Base-by-base conservation (phyloP, 768 basidiomycete species). In the Cystobasidium onofrii region DNA sequence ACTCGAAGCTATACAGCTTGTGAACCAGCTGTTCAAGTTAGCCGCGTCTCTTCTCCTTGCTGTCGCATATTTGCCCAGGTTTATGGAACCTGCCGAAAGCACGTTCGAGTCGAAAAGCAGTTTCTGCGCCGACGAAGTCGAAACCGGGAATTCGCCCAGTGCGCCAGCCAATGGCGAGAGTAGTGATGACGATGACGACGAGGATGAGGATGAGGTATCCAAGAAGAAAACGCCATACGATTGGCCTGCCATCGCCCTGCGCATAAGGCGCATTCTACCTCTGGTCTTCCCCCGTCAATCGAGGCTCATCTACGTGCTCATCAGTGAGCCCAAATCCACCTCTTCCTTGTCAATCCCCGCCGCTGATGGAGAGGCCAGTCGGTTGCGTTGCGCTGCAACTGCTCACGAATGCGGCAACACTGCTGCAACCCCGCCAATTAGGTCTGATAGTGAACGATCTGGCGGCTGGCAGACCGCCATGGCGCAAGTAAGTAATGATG, bases 351-450 rank as follows among this genome's bases (percentile, higher is more conserved):
- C 39, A 39, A 6, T 6, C 15, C 39, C 6, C 6, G 39, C 39
- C 39, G 6, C 39, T 39, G 39, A 39, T 15, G 15, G 39, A 6
- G 15, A 6, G 15, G 6, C 39, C 15, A 64, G 66, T 54, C 17
- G 4, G 54, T 27, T 69, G 66, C 23, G 34, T 69, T 36, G 25
- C 41, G 13, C 46, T 69, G 17, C 36, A 34, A 18, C 44, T 69
- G 3, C 15, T 52, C 25, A 23, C 31, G 4, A 69, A 27, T 23
- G 50, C 50, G 25, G 20, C 41, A 17, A 27, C 7, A 9, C 17
- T 69, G 20, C 66, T 69, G 3, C 39, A 43, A 12, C 66, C 66
- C 12, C 66, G 66, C 6, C 66, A 69, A 31, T 46, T 54, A 3
- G 66, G 66, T 18, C 31, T 20, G 4, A 54, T 69, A 29, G 66